These are phyloP conservation scores for Xylaria cubensis DNA, from an alignment of 495 filamentous ascomycete genomes.

Conservation along the genomic window DNA sequence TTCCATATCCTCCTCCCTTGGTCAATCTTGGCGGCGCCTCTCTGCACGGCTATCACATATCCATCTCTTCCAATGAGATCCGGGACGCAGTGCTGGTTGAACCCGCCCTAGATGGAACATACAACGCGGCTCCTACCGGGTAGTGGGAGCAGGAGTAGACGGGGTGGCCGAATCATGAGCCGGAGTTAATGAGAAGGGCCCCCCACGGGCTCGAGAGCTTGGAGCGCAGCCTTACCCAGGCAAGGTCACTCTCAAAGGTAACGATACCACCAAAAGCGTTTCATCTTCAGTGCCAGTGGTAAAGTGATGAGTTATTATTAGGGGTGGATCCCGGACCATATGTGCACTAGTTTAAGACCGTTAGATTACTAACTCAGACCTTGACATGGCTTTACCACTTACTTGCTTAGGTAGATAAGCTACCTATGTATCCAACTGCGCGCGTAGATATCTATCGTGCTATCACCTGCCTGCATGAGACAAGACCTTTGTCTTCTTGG, in stretches of 20 bases:
- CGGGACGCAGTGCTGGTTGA: background rate
- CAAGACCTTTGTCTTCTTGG: background rate
- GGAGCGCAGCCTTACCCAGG: slow-evolving; percentile 1
- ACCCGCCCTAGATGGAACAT: slow-evolving; percentile 8
- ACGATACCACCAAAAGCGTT: slow-evolving; percentile 6
- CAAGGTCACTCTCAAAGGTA: background rate
- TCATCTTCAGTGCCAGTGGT: slow-evolving; percentile 12
- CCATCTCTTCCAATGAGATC: background rate
- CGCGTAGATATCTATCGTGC: background rate
- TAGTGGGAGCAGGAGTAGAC: slow-evolving; percentile 1
- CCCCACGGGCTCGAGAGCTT: slow-evolving; percentile 6
- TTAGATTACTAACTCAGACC: slow-evolving; percentile 16
- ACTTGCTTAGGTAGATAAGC: background rate
- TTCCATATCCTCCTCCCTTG: background rate
- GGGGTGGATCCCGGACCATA: slow-evolving; percentile 4
- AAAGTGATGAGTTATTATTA: slow-evolving; percentile 19
- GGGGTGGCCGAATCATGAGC: background rate
- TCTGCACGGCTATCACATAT: slow-evolving; percentile 23
- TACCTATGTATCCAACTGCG: background rate
- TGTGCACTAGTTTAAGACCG: background rate
- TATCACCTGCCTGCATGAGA: slow-evolving; percentile 18
- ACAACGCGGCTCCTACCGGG: slow-evolving; percentile 17
- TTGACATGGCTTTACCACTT: background rate
- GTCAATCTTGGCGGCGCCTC: slow-evolving; percentile 15
- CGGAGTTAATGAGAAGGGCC: background rate